phyloP scores from a whole-genome alignment of 768 basidiomycete species.

The Vararia minispora region DNA sequence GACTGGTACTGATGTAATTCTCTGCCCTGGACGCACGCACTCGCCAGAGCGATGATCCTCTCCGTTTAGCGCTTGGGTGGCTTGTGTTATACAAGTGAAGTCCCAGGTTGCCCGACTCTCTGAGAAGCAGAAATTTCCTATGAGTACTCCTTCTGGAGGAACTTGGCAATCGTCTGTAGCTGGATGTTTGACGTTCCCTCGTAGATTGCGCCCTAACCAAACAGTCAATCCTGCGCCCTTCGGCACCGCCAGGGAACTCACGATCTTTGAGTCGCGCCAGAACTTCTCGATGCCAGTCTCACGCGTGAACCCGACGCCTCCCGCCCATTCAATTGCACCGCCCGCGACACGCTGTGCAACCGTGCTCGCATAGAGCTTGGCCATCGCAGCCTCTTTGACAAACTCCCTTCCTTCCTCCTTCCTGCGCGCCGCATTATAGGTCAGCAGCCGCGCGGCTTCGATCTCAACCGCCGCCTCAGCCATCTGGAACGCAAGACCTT shows the following conservation, averaged over 20 bases:
- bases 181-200: slow-evolving; percentile 99
- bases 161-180: slow-evolving; percentile 89
- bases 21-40: no score
- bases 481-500: slow-evolving; percentile 93
- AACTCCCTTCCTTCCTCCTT: slow-evolving; percentile 87
- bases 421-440: slow-evolving; percentile 92
- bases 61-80: no score
- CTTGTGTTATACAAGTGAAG: slow-evolving; percentile 3
- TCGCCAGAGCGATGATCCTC: no score
- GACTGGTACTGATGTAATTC: no score
- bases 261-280: slow-evolving; percentile 95
- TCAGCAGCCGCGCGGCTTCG: slow-evolving; percentile 80
- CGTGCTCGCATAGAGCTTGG: slow-evolving; percentile 85
- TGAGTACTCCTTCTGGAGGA: slow-evolving; percentile 78
- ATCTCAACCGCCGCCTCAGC: slow-evolving; percentile 85
- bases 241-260: slow-evolving; percentile 27
- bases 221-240: not conserved
- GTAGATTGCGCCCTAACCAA: slow-evolving; percentile 69
- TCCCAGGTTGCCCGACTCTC: no score
- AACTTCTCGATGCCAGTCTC: slow-evolving; percentile 96
- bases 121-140: no score
- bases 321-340: slow-evolving; percentile 91
- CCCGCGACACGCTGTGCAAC: slow-evolving; percentile 86
- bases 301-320: slow-evolving; percentile 85
- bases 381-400: slow-evolving; percentile 95